Evolutionary conservation across 2,329 filamentous ascomycete species (phyloP), one percentile per base, ranked within the genome.

Genomic region (Xylaria sp.): DNA sequence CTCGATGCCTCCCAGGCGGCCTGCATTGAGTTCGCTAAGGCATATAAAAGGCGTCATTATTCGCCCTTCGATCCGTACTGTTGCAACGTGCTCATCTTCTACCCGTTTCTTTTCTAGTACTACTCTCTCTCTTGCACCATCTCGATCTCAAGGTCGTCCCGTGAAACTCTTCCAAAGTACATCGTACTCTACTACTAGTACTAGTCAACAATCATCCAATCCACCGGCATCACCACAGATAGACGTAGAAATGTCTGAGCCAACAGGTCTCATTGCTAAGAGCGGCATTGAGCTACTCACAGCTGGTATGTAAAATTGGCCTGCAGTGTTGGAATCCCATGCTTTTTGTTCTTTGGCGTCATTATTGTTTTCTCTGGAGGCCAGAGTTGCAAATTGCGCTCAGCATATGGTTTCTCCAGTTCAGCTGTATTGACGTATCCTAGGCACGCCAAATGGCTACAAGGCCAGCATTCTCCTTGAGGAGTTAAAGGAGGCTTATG

Each of bases 261-360:
- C 87, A 21, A 87, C 84, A 5, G 88, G 88, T 65, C 81, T 90
- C 68, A 86, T 88, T 72, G 88, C 88, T 73, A 87, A 84, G 71
- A 87, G 86, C 60, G 89, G 89, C 79, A 88, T 91, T 69, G 89
- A 91, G 81, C 84, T 91, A 68, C 81, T 91, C 37, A 91, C 88
- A 0, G 86, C 82, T 70, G 81, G 83, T 81, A 75, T 62, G 75
- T 71, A 9, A 1, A 1, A 37, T 12, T 35, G 18, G 1, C 23
- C 9, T 32, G 4, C 16, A 13, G 1, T 27, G 0, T 53, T n/a
- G 16, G 40, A 5, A 13, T 50, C 13, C 12, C 12, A 12, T 5
- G 12, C 10, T 51, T 29, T 18, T n/a, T 44, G 21, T 42, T 61
- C 13, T 29, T 18, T 16, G 9, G 27, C 12, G 10, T 35, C 9